phyloP scores from a whole-genome alignment of 495 filamentous ascomycete genomes.

The Alectoria sarmentosa region DNA sequence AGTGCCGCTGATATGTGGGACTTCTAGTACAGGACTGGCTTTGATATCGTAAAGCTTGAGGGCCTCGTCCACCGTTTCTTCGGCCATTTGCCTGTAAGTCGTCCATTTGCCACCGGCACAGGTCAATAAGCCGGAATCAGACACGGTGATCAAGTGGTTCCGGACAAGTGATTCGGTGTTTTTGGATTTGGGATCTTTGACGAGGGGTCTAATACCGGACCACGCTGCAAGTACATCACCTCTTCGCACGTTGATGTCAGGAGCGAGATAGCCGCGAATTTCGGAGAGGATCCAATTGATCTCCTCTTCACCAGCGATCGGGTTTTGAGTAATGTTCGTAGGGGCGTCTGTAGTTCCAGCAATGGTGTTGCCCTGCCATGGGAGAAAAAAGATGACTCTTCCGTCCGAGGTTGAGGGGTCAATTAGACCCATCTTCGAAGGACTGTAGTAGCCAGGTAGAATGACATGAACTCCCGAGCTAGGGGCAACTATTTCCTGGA shows the following conservation, averaged over 20 bases:
- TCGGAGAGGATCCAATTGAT: conserved; percentile 96
- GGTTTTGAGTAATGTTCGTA: conserved; percentile 71
- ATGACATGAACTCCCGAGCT: conserved; percentile 93
- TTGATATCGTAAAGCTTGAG: conserved; percentile 69
- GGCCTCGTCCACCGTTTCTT: conserved; percentile 91
- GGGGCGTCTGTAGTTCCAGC: conserved; percentile 93
- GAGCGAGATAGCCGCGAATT: conserved; percentile 79
- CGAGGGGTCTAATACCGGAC: conserved; percentile 89
- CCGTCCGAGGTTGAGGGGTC: conserved; percentile 93
- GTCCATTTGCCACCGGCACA: conserved; percentile 99
- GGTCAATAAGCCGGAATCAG: conserved; percentile 78
- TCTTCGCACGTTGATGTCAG: conserved; percentile 88
- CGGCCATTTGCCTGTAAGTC: conserved; percentile 97
- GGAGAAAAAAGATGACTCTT: conserved; percentile 97
- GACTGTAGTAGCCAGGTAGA: conserved; percentile 91
- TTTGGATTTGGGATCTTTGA: conserved; percentile 87
- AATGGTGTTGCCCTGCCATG: conserved; percentile 99
- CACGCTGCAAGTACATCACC: conserved; percentile 94
- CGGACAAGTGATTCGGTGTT: conserved; percentile 94
- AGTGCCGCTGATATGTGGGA: conserved; percentile 72
- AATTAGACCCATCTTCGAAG: conserved; percentile 92
- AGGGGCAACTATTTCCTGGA: conserved; percentile 85
- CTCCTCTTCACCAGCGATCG: conserved; percentile 82
- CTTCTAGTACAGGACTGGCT: conserved; percentile 47
- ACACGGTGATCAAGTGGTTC: conserved; percentile 88